These are phyloP conservation scores for Aspergillus proliferans DNA, from an alignment of 2,329 filamentous ascomycete genomes.

Conservation along the genomic window DNA sequence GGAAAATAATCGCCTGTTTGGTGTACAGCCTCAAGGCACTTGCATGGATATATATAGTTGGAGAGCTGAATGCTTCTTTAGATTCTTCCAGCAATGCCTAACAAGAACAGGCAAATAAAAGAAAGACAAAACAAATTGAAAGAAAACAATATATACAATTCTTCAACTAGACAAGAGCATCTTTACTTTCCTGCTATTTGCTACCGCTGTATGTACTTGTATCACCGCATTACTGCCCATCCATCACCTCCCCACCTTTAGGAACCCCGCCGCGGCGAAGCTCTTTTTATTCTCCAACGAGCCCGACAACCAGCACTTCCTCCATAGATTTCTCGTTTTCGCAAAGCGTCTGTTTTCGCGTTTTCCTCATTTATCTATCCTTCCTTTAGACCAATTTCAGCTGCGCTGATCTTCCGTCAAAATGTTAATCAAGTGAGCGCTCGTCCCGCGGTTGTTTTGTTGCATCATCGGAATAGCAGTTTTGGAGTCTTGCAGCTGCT, in stretches of 20 bases:
- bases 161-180: no score
- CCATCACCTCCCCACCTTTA: slow-evolving; percentile 18
- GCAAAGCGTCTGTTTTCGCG: neutral
- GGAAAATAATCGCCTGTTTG: no score
- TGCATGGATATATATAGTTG: no score
- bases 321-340: neutral
- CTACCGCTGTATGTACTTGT: no score
- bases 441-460: slow-evolving; percentile 1
- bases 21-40: no score
- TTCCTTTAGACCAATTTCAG: neutral
- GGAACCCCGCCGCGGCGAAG: slow-evolving; percentile 24
- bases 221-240: neutral
- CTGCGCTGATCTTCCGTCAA: slow-evolving; percentile 13
- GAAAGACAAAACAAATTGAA: no score
- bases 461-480: slow-evolving; percentile 13
- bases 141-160: no score
- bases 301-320: neutral
- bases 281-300: slow-evolving; percentile 14
- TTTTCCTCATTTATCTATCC: neutral
- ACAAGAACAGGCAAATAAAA: no score
- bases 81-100: no score
- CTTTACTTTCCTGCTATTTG: no score
- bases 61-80: no score
- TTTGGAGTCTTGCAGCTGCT: slow-evolving; percentile 6
- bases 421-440: slow-evolving; percentile 49